Evolutionary conservation across 2,329 filamentous ascomycete species (phyloP), one percentile per base, ranked within the genome.

Genomic region (Colletotrichum plurivorum): DNA sequence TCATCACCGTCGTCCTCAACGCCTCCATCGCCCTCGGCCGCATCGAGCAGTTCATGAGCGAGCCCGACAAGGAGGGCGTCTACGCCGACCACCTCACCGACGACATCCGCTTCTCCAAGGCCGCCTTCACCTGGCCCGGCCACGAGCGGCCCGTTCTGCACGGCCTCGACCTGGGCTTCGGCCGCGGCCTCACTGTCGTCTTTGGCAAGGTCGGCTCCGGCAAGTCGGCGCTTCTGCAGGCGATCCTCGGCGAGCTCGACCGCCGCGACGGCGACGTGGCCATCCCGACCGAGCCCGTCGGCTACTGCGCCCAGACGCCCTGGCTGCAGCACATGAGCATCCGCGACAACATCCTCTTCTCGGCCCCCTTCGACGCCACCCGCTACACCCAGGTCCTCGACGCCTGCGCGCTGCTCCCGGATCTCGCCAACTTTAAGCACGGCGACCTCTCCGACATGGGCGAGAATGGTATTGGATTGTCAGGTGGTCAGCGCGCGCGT

Each of bases 31-130:
- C 94, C 0, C 89, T 97, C 71, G 89, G 88, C 9, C 91, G 94
- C 72, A 94, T 97, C 20, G 93, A 97, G 74, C 87, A 88, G 22
- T 97, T 97, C 80, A 97, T 97, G 93, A 83, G 84, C 0, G 94
- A 97, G 78, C 93, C 93, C 0, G 90, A 97, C 75, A 94, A 94
- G 73, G 87, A 89, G 36, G 84, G 87, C 31, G 78, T 78, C 3
- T 81, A 83, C 4, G 74, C 80, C 4, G 76, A 77, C 9, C 79
- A 84, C 3, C 53, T 78, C 1, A 72, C 72, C 2, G 75, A 81
- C 18, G 81, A 85, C 16, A 82, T 91, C 20, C 78, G 86, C 48
- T 83, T 97, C 54, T 81, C 85, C 2, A 80, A 88, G 31, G 93
- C 93, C 5, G 90, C 90, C 0, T 97, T 97, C 76, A 88, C 92